A percentile compares a stretch with the other conserved stretches of the same genome.
phyloP scores from a whole-genome alignment of 78 protist genomes.

The Guillardia theta region DNA sequence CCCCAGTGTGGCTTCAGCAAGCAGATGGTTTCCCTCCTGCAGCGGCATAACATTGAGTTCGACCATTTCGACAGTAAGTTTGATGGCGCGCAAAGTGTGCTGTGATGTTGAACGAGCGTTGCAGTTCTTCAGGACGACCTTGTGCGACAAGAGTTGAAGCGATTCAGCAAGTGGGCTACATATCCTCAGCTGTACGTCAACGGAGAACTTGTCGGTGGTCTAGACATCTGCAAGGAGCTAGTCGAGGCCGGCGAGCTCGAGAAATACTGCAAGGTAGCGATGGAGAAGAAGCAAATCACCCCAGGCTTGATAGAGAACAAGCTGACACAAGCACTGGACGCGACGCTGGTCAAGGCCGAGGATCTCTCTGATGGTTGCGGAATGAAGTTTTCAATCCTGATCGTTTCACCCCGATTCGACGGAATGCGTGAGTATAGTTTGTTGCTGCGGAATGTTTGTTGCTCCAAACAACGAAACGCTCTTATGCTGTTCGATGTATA shows the following conservation, averaged over 20 bases:
- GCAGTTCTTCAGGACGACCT: conserved; percentile 74
- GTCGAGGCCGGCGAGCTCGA: neutral
- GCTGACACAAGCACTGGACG: no score
- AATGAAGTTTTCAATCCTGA: neutral
- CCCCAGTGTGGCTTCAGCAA: conserved; percentile 86
- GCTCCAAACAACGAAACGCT: no score
- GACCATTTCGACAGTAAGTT: neutral
- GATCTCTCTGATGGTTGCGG: no score
- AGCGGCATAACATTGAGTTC: neutral
- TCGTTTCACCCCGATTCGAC: neutral
- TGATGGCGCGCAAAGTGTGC: neutral
- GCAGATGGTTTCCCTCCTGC: neutral
- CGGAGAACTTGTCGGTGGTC: conserved; percentile 66
- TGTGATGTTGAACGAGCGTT: conserved; percentile 58
- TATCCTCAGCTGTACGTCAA: conserved; percentile 70
- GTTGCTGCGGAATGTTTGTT: no score
- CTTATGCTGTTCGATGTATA: no score
- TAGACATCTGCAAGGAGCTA: neutral
- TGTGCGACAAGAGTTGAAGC: conserved; percentile 64
- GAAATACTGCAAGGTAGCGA: no score
- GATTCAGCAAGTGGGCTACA: conserved; percentile 70
- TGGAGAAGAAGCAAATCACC: no score
- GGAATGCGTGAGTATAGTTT: no score
- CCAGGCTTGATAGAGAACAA: no score
- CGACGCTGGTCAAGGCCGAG: no score